These are phyloP conservation scores for Ceratobasidium sp. DNA, from an alignment of 1,284 basidiomycete genomes.

Conservation along the genomic window DNA sequence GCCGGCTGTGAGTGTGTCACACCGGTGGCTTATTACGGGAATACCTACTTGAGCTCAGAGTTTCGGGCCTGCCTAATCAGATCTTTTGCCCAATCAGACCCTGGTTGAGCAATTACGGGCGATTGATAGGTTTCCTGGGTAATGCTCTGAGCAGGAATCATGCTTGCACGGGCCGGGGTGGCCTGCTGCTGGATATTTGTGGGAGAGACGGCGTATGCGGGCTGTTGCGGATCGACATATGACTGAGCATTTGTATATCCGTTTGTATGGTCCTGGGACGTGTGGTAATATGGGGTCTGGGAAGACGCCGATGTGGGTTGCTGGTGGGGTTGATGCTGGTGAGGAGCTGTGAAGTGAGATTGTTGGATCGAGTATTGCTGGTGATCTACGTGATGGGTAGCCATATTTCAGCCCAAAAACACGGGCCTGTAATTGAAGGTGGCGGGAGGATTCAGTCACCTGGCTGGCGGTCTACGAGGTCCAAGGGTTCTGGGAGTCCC, in stretches of 20 bases:
- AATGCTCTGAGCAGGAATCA: slow-evolving; percentile 46
- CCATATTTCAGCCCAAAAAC: slow-evolving; percentile 24
- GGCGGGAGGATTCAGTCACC: slow-evolving; percentile 12
- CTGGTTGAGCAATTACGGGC: slow-evolving; percentile 67
- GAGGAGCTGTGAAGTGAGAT: slow-evolving; percentile 28
- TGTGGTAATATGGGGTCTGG: slow-evolving; percentile 28
- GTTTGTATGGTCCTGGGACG: slow-evolving; percentile 26
- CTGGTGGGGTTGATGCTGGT: slow-evolving; percentile 38
- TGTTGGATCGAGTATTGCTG: slow-evolving; percentile 24
- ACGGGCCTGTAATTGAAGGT: background rate
- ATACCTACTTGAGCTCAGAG: slow-evolving; percentile 78
- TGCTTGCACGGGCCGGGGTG: slow-evolving; percentile 13
- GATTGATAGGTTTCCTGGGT: slow-evolving; percentile 45
- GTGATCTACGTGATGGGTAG: slow-evolving; percentile 35
- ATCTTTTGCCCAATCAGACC: slow-evolving; percentile 78
- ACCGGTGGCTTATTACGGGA: slow-evolving; percentile 7
- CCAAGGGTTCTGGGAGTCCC: slow-evolving; percentile 2
- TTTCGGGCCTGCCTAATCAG: slow-evolving; percentile 81
- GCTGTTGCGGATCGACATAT: slow-evolving; percentile 19
- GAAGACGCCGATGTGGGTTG: slow-evolving; percentile 14
- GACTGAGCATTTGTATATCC: slow-evolving; percentile 29
- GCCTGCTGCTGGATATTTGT: slow-evolving; percentile 29
- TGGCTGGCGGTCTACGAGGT: background rate
- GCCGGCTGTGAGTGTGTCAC: background rate
- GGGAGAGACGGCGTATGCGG: slow-evolving; percentile 14